Conservation (phyloP, 805 yeast species). For the Kluyveromyces nonfermentans region DNA sequence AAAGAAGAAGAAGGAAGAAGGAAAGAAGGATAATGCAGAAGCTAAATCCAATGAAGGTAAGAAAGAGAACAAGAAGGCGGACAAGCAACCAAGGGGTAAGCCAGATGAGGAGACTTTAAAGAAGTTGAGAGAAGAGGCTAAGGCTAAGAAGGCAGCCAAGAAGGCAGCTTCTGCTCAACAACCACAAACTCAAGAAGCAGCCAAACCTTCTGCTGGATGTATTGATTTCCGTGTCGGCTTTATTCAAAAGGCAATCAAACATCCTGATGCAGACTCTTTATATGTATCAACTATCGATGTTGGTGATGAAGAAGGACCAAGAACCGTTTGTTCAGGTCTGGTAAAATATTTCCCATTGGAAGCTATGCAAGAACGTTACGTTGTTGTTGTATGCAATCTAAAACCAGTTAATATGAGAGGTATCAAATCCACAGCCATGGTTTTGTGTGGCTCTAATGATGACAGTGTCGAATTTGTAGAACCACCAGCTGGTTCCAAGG, state of each 20-base stretch:
- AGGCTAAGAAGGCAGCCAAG: constrained; percentile 48
- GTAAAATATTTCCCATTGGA: constrained; percentile 84
- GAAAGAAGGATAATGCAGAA: constrained; percentile 10
- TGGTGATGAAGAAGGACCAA: constrained; percentile 95
- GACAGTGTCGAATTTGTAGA: constrained; percentile 78
- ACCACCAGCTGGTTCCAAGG: constrained; percentile 86
- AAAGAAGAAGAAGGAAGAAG: constrained; percentile 41
- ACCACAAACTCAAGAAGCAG: constrained; percentile 33
- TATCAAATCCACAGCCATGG: constrained; percentile 92
- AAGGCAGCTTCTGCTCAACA: constrained; percentile 47
- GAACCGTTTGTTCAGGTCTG: constrained; percentile 96
- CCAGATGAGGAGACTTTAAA: constrained; percentile 41
- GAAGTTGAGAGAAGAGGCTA: constrained; percentile 42
- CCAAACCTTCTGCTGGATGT: constrained; percentile 70
- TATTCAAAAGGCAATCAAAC: constrained; percentile 92
- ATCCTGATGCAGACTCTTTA: constrained; percentile 95
- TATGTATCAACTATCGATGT: constrained; percentile 94
- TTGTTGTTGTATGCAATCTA: constrained; percentile 87
- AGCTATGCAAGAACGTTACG: constrained; percentile 90
- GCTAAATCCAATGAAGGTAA: constrained; percentile 16
- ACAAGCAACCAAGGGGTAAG: constrained; percentile 36
- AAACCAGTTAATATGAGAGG: constrained; percentile 99
- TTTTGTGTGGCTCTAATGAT: constrained; percentile 80
- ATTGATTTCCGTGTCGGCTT: constrained; percentile 93
- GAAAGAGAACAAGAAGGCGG: constrained; percentile 21